These are phyloP conservation scores for Spergularia bocconei DNA, from an alignment of 148 eudicot genomes.

Conservation along the genomic window DNA sequence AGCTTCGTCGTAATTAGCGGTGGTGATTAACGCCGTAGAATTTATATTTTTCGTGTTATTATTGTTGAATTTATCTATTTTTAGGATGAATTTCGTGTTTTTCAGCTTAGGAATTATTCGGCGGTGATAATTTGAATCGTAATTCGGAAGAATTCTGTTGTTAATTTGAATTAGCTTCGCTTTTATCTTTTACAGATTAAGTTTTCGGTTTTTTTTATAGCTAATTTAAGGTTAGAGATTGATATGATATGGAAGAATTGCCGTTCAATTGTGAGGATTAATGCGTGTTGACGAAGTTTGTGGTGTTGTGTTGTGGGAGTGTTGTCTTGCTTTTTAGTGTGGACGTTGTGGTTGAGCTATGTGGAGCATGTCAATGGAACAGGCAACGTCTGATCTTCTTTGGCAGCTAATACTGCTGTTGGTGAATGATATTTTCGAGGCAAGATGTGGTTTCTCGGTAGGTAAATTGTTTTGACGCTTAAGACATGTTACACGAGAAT, in stretches of 20 bases:
- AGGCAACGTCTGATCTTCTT: not conserved
- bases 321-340: not conserved
- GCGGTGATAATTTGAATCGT: not conserved
- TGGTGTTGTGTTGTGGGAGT: not conserved
- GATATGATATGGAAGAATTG: not conserved
- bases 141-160: not conserved
- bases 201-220: not conserved
- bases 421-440: not conserved
- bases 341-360: not conserved
- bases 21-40: not conserved
- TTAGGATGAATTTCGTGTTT: no score
- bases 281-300: not conserved
- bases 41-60: not conserved
- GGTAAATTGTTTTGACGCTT: no score
- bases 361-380: not conserved
- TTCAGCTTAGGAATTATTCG: not conserved
- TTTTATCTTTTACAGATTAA: not conserved
- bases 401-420: not conserved
- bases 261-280: not conserved
- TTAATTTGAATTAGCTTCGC: not conserved
- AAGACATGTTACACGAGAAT: not conserved
- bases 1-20: not conserved
- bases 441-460: not conserved
- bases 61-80: not conserved
- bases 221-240: not conserved